Base-by-base conservation (phyloP, 2,329 filamentous ascomycete genomes). In the Grosmannia serpens region DNA sequence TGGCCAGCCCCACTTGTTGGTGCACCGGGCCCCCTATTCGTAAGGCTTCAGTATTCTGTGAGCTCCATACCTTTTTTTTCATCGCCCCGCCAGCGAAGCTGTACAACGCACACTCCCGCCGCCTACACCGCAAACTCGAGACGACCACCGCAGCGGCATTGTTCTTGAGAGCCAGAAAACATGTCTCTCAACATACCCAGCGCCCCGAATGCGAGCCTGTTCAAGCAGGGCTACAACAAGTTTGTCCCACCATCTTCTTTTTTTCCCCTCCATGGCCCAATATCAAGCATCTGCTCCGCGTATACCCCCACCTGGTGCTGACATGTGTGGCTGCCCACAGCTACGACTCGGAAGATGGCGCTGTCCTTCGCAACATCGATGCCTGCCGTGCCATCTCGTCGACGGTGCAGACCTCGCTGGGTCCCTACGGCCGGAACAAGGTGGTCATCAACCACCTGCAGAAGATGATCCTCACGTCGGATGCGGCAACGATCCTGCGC, bases 361-460 rank as follows among this genome's bases (percentile, higher is more conserved):
- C 94, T 66, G 91, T 99, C 65, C 82, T 97, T 65, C 91, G 94
- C 70, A 99, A 99, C 75, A 97, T 99, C 76, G 95, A 99, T 71
- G 94, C 95, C 71, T 99, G 94, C 79, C 85, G 91, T 64, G 89
- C 94, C 65, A 97, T 99, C 74, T 86, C 94, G 60, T 89, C 88
- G 68, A 99, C 94, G 56, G 94, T 99, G 55, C 91, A 96, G 79
- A 97, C 94, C 59, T 97, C 94, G 52, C 83, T 99, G 41, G 95
- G 94, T 56, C 94, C 94, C 61, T 96, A 96, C 75, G 94, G 94
- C 69, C 89, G 94, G 75, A 99, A 99, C 81, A 99, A 99, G 80
- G 91, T 99, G 70, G 90, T 99, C 77, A 97, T 99, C 81, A 99
- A 99, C 80, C 95, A 99, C 77, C 82, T 99, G 63, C 90, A 96